Percentiles rank a stretch among this genome's conserved stretches.
phyloP scores from a whole-genome alignment of 805 yeast species.

The Saccharomyces cerevisiae region DNA sequence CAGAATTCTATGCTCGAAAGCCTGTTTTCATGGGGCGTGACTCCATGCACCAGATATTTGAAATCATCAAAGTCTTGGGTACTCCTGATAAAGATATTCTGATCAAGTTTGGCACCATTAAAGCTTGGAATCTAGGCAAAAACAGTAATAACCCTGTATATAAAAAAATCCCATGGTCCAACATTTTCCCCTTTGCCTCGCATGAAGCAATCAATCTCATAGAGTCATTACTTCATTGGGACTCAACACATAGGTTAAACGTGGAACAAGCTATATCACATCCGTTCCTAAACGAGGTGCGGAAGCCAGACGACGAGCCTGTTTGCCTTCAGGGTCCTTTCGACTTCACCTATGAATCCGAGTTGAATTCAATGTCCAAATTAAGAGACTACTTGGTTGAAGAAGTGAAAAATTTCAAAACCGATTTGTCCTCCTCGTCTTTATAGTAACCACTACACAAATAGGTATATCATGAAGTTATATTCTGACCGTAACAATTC shows the following conservation, averaged over 20 bases:
- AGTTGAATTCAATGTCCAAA: constrained; percentile 33
- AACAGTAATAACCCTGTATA: constrained; percentile 32
- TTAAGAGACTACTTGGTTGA: constrained; percentile 41
- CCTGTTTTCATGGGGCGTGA: constrained; percentile 76
- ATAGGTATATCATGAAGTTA: neutral
- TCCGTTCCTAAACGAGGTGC: constrained; percentile 43
- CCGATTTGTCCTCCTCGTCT: constrained; percentile 15
- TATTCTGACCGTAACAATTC: neutral
- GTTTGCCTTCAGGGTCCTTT: constrained; percentile 39
- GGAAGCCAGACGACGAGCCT: constrained; percentile 52
- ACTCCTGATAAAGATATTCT: constrained; percentile 49
- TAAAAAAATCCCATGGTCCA: constrained; percentile 39
- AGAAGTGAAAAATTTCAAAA: constrained; percentile 47
- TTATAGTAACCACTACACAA: neutral
- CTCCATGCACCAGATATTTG: constrained; percentile 60
- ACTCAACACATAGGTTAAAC: constrained; percentile 42
- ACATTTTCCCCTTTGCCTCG: constrained; percentile 57
- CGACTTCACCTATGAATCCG: constrained; percentile 59
- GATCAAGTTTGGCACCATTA: constrained; percentile 36
- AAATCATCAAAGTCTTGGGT: constrained; percentile 64
- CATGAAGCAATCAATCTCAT: constrained; percentile 45
- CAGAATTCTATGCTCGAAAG: constrained; percentile 70
- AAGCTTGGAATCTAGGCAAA: constrained; percentile 40
- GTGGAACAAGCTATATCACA: constrained; percentile 54
- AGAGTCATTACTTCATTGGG: constrained; percentile 55